Base-by-base conservation (phyloP, 768 basidiomycete species). In the Chiua virens region DNA sequence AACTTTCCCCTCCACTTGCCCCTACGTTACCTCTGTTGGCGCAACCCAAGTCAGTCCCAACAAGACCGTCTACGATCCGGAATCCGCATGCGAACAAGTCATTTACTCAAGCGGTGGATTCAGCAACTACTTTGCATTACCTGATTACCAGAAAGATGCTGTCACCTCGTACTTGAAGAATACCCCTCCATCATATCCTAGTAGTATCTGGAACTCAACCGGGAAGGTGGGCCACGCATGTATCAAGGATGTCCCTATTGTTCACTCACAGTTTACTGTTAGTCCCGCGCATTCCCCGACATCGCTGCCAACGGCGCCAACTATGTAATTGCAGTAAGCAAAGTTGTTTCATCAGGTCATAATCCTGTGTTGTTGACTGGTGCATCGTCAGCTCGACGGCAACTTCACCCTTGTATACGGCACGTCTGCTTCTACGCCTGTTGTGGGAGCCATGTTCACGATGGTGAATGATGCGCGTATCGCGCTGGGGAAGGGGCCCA, bases 21-120 rank as follows among this genome's bases (percentile, higher is more conserved):
- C 85, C 4, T 88, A 73, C 48, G 78, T 88, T n/a, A 87, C 86
- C 15, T 39, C 81, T 3, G 79, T 90, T 5, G 88, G 84, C 5
- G 89, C 87, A 1, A 81, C 79, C 5, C 79, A 81, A 48, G 52
- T 81, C 46, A 73, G 72, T 28, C 71, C 71, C 2, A 71, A 71
- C 17, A 70, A 73, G 11, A 75, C 71, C 1, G 73, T 81, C 0
- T 62, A 57, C 23, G 76, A 79, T 32, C 66, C 67, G 4, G 79
- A 81, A 62, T 62, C 62, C 21, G 79, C 79, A 1, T 80, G 78
- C 46, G 69, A 75, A 51, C 58, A 71, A 54, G 68, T 73, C 6
- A 79, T 80, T 21, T 73, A 73, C 54, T 77, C 79, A 13, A 71
- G 80, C 21, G 81, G 80, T 42, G 81, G 80, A 43, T 82, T 82